A percentile compares a stretch with the other conserved stretches of the same genome.
These are phyloP conservation scores for Hyaloscypha variabilis DNA, from an alignment of 495 filamentous ascomycete species.

Conservation along the genomic window DNA sequence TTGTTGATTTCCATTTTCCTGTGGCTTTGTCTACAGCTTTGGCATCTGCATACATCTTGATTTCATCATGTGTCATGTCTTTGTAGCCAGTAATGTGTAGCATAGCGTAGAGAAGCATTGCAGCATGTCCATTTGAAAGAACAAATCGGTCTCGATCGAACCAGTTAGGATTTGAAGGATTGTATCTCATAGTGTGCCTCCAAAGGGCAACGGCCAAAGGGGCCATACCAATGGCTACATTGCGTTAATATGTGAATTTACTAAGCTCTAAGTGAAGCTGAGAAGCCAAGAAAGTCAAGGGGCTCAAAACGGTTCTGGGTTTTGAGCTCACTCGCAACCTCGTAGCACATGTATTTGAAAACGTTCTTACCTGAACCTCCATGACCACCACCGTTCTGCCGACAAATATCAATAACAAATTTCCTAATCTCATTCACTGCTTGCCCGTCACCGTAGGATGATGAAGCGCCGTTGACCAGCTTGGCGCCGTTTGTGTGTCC, in stretches of 20 bases:
- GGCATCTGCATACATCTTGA: conserved; percentile 59
- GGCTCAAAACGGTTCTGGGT: too few relatives aligned
- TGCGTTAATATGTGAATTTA: too few relatives aligned
- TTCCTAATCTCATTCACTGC: not conserved
- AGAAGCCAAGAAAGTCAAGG: too few relatives aligned
- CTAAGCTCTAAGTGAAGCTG: too few relatives aligned
- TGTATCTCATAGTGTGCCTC: conserved; percentile 56
- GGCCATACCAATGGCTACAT: conserved; percentile 55
- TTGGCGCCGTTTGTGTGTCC: too few relatives aligned
- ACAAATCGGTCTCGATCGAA: conserved; percentile 31
- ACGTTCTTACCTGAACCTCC: not conserved
- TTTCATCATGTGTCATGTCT: conserved; percentile 61
- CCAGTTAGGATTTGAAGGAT: conserved; percentile 42
- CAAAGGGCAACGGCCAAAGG: conserved; percentile 57
- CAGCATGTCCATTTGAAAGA: conserved; percentile 46
- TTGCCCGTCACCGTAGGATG: not conserved
- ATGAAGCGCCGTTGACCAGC: too few relatives aligned
- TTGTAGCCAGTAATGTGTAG: conserved; percentile 61
- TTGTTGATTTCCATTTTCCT: conserved; percentile 25
- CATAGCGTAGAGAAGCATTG: conserved; percentile 61
- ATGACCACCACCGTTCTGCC: conserved; percentile 1
- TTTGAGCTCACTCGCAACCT: too few relatives aligned
- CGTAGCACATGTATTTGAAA: too few relatives aligned
- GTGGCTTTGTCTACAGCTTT: conserved; percentile 37
- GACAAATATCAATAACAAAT: not conserved